phyloP scores from a whole-genome alignment of 306 rosid species.

The Cicer arietinum region DNA sequence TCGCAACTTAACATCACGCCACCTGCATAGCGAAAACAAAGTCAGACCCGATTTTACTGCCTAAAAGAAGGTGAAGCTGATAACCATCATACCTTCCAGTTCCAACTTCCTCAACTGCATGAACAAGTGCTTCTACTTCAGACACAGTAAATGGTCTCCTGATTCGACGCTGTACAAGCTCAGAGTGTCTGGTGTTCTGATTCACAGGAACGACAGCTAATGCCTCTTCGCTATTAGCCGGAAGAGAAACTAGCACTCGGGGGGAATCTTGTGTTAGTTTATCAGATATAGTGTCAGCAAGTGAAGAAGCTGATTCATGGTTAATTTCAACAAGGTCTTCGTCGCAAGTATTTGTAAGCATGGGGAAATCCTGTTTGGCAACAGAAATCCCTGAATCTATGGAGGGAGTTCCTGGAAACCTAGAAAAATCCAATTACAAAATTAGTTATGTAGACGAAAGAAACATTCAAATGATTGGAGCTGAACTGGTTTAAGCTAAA shows the following conservation, averaged over 20 bases:
- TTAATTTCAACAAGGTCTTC: constrained; percentile 54
- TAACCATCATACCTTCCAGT: constrained; percentile 80
- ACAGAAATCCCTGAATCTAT: constrained; percentile 56
- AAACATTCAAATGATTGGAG: constrained; percentile 25
- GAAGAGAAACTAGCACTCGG: constrained; percentile 63
- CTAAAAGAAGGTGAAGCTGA: constrained; percentile 5
- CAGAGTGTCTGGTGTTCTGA: constrained; percentile 68
- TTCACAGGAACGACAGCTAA: constrained; percentile 69
- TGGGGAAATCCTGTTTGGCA: constrained; percentile 49
- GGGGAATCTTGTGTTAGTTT: constrained; percentile 62
- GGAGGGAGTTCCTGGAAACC: constrained; percentile 63
- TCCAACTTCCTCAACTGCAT: constrained; percentile 94
- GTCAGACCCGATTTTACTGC: constrained; percentile 38
- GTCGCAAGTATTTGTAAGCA: constrained; percentile 49
- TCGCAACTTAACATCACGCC: constrained; percentile 94
- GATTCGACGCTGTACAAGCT: constrained; percentile 87
- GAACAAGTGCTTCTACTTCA: constrained; percentile 92
- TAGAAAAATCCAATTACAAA: constrained; percentile 48
- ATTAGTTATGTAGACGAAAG: constrained; percentile 35
- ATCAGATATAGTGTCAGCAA: constrained; percentile 53
- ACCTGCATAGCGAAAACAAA: constrained; percentile 57
- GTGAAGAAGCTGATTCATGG: constrained; percentile 56
- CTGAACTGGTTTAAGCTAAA: background rate
- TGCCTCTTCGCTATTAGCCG: constrained; percentile 61
- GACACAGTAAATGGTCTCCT: constrained; percentile 94